These are phyloP conservation scores for Yamadazyma songkhlaensis DNA, from an alignment of 1,139 yeast species.

Conservation along the genomic window DNA sequence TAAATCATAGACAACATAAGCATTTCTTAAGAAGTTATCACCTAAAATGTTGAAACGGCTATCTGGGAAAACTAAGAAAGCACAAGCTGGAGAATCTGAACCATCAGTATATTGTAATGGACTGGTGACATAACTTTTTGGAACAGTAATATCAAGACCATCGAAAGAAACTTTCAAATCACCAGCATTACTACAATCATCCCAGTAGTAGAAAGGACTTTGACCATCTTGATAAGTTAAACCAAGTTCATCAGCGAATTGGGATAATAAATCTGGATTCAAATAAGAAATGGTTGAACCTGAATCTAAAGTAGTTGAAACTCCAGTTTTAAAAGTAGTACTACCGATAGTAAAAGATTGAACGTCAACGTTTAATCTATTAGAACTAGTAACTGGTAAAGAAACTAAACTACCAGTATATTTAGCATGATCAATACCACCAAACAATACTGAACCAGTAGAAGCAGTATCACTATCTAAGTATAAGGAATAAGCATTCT, in stretches of 20 bases:
- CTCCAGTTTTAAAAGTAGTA: conserved; percentile 13
- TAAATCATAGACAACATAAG: conserved; percentile 75
- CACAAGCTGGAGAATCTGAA: conserved; percentile 10
- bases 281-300: conserved; percentile 29
- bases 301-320: conserved; percentile 24
- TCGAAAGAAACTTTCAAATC: conserved; percentile 28
- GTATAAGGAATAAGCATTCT: conserved; percentile 33
- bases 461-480: conserved; percentile 20
- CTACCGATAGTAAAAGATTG: conserved; percentile 15
- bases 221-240: conserved; percentile 4
- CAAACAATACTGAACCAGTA: conserved; percentile 45
- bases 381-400: conserved; percentile 17
- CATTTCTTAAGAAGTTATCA: conserved; percentile 69
- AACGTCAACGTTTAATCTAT: conserved; percentile 22
- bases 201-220: conserved; percentile 8
- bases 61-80: conserved; percentile 6
- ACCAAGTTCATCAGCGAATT: conserved; percentile 16
- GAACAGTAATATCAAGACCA: conserved; percentile 29
- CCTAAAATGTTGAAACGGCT: conserved; percentile 45
- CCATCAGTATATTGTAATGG: conserved; percentile 3
- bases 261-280: conserved; percentile 15
- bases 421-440: conserved; percentile 52
- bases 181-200: conserved; percentile 5
- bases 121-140: conserved; percentile 9
- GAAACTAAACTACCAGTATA: conserved; percentile 31